A percentile compares a stretch with the other conserved stretches of the same genome.
phyloP scores from a whole-genome alignment of 805 yeast species.

The Metschnikowia bowlesiae region DNA sequence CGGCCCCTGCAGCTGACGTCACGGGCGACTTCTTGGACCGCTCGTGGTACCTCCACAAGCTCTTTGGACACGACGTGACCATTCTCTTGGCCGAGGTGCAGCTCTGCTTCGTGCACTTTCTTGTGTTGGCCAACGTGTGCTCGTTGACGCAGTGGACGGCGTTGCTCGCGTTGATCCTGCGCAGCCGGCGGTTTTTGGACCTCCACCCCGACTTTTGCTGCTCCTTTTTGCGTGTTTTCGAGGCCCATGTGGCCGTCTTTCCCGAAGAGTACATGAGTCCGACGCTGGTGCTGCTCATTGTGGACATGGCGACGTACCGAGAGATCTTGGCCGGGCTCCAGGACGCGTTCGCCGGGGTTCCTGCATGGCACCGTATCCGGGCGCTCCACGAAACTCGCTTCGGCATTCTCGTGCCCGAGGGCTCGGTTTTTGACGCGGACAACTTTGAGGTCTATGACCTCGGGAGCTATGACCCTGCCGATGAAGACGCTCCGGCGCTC shows the following conservation, averaged over 20 bases:
- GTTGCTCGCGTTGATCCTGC: conserved; percentile 41
- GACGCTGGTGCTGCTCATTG: conserved; percentile 12
- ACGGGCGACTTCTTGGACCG: conserved; percentile 57
- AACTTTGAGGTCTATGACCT: conserved; percentile 24
- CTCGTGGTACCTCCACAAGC: conserved; percentile 49
- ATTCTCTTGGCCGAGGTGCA: conserved; percentile 51
- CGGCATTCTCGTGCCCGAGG: neutral
- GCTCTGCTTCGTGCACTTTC: conserved; percentile 43
- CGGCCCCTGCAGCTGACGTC: conserved; percentile 24
- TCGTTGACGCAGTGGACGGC: conserved; percentile 63
- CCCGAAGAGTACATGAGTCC: conserved; percentile 40
- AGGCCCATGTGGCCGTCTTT: conserved; percentile 33
- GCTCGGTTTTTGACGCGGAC: conserved; percentile 10
- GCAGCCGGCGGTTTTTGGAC: conserved; percentile 21
- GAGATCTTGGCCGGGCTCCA: conserved; percentile 20
- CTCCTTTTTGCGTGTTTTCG: conserved; percentile 28
- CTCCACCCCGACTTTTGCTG: conserved; percentile 22
- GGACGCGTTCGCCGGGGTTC: conserved; percentile 5
- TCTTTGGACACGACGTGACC: conserved; percentile 28
- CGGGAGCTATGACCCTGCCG: conserved; percentile 19
- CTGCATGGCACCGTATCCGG: conserved; percentile 17
- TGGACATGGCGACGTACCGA: conserved; percentile 18
- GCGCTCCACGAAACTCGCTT: conserved; percentile 6
- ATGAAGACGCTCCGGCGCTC: conserved; percentile 27
- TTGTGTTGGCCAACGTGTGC: conserved; percentile 58